These are phyloP conservation scores for Aspergillus tanneri DNA, from an alignment of 2,329 filamentous ascomycete species.

Conservation along the genomic window DNA sequence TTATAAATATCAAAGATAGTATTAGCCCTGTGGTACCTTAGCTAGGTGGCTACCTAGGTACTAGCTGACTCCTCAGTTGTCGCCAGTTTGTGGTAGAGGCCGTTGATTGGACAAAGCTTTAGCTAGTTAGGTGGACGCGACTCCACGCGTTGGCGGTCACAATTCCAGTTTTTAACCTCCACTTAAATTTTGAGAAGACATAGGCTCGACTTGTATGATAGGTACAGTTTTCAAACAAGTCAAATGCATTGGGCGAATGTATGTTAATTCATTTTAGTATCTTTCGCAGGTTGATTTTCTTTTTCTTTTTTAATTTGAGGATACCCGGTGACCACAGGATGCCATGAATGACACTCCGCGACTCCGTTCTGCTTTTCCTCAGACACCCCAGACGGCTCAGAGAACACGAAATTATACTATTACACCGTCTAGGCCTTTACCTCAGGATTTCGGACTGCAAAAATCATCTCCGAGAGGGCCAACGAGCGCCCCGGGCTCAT, in stretches of 20 bases:
- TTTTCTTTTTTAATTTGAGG: constrained; percentile 3
- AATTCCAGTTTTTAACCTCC: background rate
- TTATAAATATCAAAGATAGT: too few relatives aligned
- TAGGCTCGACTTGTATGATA: too few relatives aligned
- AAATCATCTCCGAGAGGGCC: constrained; percentile 27
- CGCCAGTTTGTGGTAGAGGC: too few relatives aligned
- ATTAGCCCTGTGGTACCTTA: too few relatives aligned
- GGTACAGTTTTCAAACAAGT: too few relatives aligned
- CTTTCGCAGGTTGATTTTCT: too few relatives aligned
- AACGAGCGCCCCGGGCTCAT: constrained; percentile 22
- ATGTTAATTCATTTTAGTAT: too few relatives aligned
- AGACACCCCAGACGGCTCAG: constrained; percentile 62
- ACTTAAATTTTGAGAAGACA: too few relatives aligned
- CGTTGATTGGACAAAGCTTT: constrained; percentile 21
- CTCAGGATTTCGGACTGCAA: constrained; percentile 24
- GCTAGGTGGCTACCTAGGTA: too few relatives aligned
- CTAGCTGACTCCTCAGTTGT: too few relatives aligned
- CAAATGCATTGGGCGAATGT: too few relatives aligned
- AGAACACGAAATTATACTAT: constrained; percentile 35
- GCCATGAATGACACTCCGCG: constrained; percentile 82
- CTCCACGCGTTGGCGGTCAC: constrained; percentile 16
- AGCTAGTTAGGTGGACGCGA: constrained; percentile 9
- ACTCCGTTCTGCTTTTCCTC: constrained; percentile 77
- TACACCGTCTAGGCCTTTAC: constrained; percentile 25
- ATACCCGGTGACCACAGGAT: constrained; percentile 47